A percentile compares a stretch with the other conserved stretches of the same genome.
Evolutionary conservation across 208 protist species (phyloP).

Genomic region (Crithidia fasciculata): DNA sequence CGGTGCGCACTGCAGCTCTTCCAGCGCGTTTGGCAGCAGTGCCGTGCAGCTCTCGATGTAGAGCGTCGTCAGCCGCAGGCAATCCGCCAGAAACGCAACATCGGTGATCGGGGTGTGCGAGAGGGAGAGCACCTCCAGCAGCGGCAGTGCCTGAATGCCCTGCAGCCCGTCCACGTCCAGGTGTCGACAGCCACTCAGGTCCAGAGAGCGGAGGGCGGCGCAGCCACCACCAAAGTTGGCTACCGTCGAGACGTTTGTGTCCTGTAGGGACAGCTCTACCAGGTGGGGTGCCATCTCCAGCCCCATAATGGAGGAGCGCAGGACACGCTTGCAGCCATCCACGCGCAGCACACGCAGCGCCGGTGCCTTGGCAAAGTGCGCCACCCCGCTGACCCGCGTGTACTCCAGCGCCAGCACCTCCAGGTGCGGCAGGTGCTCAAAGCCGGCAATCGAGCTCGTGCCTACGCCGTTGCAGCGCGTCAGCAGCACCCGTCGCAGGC

Average conservation of each 20-base stretch:
- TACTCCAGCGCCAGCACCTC: constrained; percentile 57
- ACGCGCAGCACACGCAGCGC: constrained; percentile 48
- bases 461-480: constrained; percentile 66
- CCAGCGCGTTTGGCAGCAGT: constrained; percentile 38
- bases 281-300: constrained; percentile 49
- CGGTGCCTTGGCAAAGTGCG: constrained; percentile 30
- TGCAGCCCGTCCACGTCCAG: constrained; percentile 63
- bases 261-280: constrained; percentile 53
- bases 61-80: constrained; percentile 38
- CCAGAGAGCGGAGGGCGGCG: constrained; percentile 38
- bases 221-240: constrained; percentile 52
- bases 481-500: constrained; percentile 50
- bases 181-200: constrained; percentile 64
- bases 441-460: constrained; percentile 40
- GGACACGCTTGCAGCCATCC: constrained; percentile 62
- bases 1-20: constrained; percentile 41
- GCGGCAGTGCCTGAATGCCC: constrained; percentile 51
- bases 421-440: constrained; percentile 47
- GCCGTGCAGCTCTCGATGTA: constrained; percentile 56
- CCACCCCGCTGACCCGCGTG: constrained; percentile 60
- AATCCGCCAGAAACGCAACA: constrained; percentile 50
- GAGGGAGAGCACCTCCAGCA: constrained; percentile 54
- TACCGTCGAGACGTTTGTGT: constrained; percentile 65
- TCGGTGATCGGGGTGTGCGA: constrained; percentile 53
- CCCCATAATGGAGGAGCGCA: constrained; percentile 54